A percentile compares a stretch with the other conserved stretches of the same genome.
These are phyloP conservation scores for Suillus placidus DNA, from an alignment of 768 basidiomycete genomes.

Conservation along the genomic window DNA sequence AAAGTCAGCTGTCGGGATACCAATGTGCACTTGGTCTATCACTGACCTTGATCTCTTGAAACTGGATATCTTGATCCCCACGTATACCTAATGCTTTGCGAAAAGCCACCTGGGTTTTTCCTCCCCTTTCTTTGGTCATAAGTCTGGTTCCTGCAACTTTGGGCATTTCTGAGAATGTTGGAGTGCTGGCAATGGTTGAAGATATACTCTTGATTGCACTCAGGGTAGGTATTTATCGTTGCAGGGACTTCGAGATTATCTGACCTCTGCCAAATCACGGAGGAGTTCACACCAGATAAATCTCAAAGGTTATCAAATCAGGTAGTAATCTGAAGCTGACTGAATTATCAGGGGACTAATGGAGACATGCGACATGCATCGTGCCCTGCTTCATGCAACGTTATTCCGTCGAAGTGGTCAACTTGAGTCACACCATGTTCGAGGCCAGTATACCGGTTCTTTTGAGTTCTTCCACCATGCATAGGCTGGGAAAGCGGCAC, in stretches of 20 bases:
- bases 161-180: background rate
- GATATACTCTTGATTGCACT: background rate
- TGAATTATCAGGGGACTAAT: background rate
- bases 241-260: conserved; percentile 6
- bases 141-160: background rate
- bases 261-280: background rate
- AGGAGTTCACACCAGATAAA: background rate
- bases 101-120: background rate
- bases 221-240: background rate
- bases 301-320: background rate
- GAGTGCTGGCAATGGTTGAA: background rate
- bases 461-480: background rate
- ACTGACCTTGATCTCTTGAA: conserved; percentile 7
- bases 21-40: background rate
- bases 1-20: background rate
- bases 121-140: conserved; percentile 3
- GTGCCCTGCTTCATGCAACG: conserved; percentile 1
- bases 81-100: conserved; percentile 1
- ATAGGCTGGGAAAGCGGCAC: background rate
- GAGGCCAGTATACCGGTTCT: background rate
- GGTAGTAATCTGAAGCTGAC: background rate
- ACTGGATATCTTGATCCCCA: background rate
- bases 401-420: background rate
- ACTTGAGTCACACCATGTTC: background rate
- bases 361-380: conserved; percentile 3